Evolutionary conservation across 148 eudicot species (phyloP).

Genomic region (Rhododendron kiyosumense): DNA sequence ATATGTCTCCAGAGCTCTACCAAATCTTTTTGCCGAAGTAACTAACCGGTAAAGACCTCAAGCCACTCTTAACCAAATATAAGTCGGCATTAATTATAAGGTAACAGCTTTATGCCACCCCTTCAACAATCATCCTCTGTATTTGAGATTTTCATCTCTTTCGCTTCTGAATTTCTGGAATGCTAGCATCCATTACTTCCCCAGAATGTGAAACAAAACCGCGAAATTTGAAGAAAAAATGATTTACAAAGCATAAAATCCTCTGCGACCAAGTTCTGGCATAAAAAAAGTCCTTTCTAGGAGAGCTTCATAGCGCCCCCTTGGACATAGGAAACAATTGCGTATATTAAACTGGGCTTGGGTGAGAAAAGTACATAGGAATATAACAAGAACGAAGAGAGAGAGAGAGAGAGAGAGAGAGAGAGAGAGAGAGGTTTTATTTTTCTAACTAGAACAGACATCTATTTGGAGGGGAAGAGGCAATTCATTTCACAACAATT

Average conservation of each 20-base stretch:
- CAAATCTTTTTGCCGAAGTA: neutral
- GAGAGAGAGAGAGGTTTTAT: neutral
- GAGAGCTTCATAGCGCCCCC: neutral
- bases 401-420: neutral
- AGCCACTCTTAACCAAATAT: neutral
- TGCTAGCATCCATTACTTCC: neutral
- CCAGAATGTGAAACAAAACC: neutral
- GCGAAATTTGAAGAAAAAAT: neutral
- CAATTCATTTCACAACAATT: neutral
- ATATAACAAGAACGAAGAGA: neutral
- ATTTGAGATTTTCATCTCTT: neutral
- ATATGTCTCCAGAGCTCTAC: neutral
- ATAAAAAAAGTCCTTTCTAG: neutral
- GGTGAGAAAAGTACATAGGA: neutral
- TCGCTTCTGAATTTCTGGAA: neutral
- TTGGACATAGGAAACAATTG: no score
- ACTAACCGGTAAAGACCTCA: neutral
- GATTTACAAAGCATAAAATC: neutral
- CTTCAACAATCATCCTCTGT: neutral
- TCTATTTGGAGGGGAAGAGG: neutral
- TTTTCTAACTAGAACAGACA: neutral
- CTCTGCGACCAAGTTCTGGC: neutral
- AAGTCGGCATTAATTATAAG: neutral
- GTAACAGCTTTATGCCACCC: neutral
- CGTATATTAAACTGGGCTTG: neutral